Base-by-base conservation (phyloP, 345 rosid genomes). In the Cochlearia excelsa region DNA sequence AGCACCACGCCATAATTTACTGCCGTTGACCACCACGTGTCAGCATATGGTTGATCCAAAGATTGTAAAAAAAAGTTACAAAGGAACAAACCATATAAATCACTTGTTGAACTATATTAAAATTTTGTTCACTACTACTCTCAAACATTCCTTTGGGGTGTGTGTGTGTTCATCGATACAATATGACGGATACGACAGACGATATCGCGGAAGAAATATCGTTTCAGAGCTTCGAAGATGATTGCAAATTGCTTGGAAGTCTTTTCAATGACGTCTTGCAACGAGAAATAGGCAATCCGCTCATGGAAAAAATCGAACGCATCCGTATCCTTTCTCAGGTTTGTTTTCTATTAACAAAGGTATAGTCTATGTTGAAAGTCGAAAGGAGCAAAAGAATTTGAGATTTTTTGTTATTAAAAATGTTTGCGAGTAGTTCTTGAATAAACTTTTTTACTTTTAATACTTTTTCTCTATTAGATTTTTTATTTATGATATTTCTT, bases 171-270 rank as follows among this genome's bases (percentile, higher is more conserved):
- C 59, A 49, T 45, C 23, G 33, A 48, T 49, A 53, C 70, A 63
- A 3, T 3, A 92, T 93, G 99, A 89, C 97, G 77, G 99, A 89
- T 71, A 85, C 91, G 1, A 93, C 94, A 11, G 97, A 93, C 72
- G 99, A 93, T 68, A 86, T 89, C 59, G 90, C 97, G 0, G 97
- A 93, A 76, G 97, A 77, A 60, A 89, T 93, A 60, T 86, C 97
- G 38, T 93, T 89, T 62, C 99, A 89, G 61, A 83, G 82, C 81
- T 93, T 81, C 65, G 99, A 93, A 4, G 99, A 89, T 53, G 97
- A 89, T 51, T 89, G 95, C 67, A 89, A 93, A 76, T 73, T 93
- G 57, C 89, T 93, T 4, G 88, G 95, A 0, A 93, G 78, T 77
- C 84, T 89, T 55, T 71, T 93, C 61, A 78, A 86, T 73, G 99